phyloP scores from a whole-genome alignment of 768 basidiomycete species.

The Neoboletus subvelutipes region DNA sequence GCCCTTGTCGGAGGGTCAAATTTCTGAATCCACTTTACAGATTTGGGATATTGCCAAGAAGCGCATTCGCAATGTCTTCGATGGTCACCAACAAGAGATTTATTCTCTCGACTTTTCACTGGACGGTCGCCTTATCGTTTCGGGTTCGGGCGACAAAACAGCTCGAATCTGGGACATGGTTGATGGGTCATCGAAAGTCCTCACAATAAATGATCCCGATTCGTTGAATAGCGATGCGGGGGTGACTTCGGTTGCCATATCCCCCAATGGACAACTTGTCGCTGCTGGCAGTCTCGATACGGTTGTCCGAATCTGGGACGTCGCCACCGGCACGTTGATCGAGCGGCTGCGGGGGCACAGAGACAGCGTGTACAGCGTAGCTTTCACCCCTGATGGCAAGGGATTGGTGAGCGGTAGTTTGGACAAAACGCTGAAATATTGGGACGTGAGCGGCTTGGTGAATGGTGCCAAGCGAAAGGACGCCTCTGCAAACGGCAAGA shows the following conservation, averaged over 20 bases:
- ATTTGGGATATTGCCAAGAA: slow-evolving; percentile 91
- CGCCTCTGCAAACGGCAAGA: slow-evolving; percentile 42
- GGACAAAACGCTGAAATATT: slow-evolving; percentile 85
- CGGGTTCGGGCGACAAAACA: slow-evolving; percentile 77
- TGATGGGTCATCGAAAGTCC: slow-evolving; percentile 34
- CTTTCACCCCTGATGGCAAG: slow-evolving; percentile 90
- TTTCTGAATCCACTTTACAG: slow-evolving; percentile 38
- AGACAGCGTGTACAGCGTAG: slow-evolving; percentile 86
- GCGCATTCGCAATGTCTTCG: slow-evolving; percentile 75
- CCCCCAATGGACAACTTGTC: slow-evolving; percentile 67
- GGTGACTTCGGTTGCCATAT: slow-evolving; percentile 78
- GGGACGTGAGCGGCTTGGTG: slow-evolving; percentile 59
- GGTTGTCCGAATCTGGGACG: slow-evolving; percentile 80
- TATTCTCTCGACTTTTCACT: slow-evolving; percentile 90
- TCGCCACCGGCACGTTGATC: slow-evolving; percentile 59
- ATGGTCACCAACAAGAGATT: slow-evolving; percentile 91
- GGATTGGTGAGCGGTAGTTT: slow-evolving; percentile 88
- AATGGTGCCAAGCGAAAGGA: slow-evolving; percentile 35
- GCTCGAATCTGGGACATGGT: slow-evolving; percentile 72
- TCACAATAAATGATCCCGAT: slow-evolving; percentile 49
- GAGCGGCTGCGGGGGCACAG: slow-evolving; percentile 76
- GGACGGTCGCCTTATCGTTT: slow-evolving; percentile 85
- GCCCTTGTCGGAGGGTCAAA: not conserved
- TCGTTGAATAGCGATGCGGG: slow-evolving; percentile 54
- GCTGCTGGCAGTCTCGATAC: slow-evolving; percentile 73